Conservation (phyloP, 345 rosid genomes). For the Citropsis articulata region DNA sequence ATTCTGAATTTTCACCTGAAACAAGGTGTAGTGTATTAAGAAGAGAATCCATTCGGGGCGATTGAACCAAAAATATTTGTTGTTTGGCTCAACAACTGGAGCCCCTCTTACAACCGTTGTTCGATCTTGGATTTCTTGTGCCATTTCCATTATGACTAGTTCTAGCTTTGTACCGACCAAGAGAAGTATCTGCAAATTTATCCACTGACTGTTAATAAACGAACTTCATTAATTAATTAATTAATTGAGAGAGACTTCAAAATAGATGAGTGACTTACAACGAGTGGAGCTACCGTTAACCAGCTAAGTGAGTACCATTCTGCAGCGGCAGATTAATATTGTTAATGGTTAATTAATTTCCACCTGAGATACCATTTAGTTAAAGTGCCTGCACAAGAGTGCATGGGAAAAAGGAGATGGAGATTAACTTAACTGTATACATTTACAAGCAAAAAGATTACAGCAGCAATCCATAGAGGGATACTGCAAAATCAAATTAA, state of each 20-base stretch:
- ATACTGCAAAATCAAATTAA: constrained; percentile 30
- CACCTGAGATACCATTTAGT: neutral
- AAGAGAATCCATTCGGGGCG: constrained; percentile 50
- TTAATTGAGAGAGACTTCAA: too few species aligned
- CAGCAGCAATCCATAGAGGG: constrained; percentile 46
- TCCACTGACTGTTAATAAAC: too few species aligned
- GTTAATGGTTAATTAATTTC: neutral
- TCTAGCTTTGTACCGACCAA: constrained; percentile 57
- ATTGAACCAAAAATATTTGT: constrained; percentile 61
- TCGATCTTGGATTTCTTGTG: constrained; percentile 41
- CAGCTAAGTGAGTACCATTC: constrained; percentile 50
- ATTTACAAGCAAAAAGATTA: constrained; percentile 47
- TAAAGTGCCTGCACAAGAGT: neutral
- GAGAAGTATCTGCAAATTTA: constrained; percentile 40
- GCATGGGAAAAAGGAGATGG: neutral
- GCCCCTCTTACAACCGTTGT: constrained; percentile 44
- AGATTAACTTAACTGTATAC: constrained; percentile 45
- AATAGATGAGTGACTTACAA: constrained; percentile 22
- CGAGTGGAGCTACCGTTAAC: constrained; percentile 38
- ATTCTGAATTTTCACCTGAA: constrained; percentile 28
- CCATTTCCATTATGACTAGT: constrained; percentile 56
- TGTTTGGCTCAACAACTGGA: constrained; percentile 52
- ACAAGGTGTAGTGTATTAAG: constrained; percentile 43
- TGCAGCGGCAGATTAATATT: constrained; percentile 18
- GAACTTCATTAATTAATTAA: too few species aligned